Evolutionary conservation across 2,329 filamentous ascomycete genomes (phyloP).

Genomic region (Chalaropsis ovoidea): DNA sequence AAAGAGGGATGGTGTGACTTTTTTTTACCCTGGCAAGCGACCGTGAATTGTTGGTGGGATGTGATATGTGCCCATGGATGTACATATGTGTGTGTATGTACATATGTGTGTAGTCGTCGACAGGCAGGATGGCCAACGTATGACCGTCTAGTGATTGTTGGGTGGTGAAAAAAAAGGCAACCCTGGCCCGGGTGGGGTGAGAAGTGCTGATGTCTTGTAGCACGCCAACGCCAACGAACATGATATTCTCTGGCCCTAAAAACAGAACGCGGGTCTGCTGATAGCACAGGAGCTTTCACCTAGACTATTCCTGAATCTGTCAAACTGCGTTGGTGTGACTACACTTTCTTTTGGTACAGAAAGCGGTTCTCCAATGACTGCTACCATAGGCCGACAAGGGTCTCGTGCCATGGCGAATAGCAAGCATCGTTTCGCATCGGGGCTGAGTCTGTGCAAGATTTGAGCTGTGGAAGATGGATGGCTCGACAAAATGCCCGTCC

Average conservation of each 20-base stretch:
- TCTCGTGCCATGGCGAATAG: slow-evolving; percentile 9
- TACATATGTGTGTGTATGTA: not conserved
- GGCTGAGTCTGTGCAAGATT: slow-evolving; percentile 15
- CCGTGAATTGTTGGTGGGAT: not conserved
- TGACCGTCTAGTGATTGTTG: not conserved
- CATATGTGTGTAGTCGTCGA: not conserved
- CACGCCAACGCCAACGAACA: not conserved
- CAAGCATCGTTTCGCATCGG: not conserved
- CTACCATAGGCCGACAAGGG: not conserved
- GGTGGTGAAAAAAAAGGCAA: not conserved
- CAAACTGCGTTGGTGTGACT: slow-evolving; percentile 11
- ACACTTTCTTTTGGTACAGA: slow-evolving; percentile 1
- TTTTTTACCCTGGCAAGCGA: not conserved
- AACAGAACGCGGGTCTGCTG: not conserved
- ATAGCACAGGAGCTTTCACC: not conserved
- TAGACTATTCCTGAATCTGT: slow-evolving; percentile 10
- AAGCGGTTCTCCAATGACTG: not conserved
- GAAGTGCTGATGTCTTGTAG: not conserved
- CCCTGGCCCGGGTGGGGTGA: slow-evolving; percentile 4
- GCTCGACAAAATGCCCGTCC: slow-evolving; percentile 7
- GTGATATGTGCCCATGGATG: not conserved
- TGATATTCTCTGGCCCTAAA: not conserved
- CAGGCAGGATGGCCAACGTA: not conserved
- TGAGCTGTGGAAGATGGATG: slow-evolving; percentile 5
- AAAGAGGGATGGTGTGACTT: slow-evolving; percentile 5